A percentile compares a stretch with the other conserved stretches of the same genome.
These are phyloP conservation scores for Triglochin maritima DNA, from an alignment of 106 monocot genomes.

Conservation along the genomic window DNA sequence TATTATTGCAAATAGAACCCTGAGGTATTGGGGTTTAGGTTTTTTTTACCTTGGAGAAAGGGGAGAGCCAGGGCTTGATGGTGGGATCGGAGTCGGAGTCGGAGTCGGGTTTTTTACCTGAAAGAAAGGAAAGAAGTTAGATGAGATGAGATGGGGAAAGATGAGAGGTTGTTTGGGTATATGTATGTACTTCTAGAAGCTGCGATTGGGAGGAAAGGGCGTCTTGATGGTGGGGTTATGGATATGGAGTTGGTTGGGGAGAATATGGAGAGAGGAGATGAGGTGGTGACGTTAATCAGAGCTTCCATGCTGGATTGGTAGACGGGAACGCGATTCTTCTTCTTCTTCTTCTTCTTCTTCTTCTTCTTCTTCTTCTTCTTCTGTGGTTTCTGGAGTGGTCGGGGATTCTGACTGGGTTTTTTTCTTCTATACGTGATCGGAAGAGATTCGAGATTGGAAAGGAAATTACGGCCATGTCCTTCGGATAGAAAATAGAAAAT, in stretches of 20 bases:
- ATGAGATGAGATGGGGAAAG: neutral
- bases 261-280: slow-evolving; percentile 1
- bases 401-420: no score
- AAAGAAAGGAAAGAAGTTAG: neutral
- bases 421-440: neutral
- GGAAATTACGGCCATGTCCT: neutral
- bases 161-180: neutral
- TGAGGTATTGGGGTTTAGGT: no score
- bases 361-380: slow-evolving; percentile 11
- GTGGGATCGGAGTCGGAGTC: slow-evolving; percentile 37
- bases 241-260: neutral
- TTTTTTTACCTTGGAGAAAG: slow-evolving; percentile 15
- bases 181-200: slow-evolving; percentile 10
- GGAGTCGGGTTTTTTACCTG: slow-evolving; percentile 33
- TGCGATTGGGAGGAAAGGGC: neutral
- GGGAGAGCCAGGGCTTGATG: slow-evolving; percentile 26
- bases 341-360: neutral
- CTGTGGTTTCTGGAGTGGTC: no score
- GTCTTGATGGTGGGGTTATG: neutral
- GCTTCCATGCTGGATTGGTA: neutral
- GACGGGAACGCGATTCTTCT: neutral
- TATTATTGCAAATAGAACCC: neutral
- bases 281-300: neutral
- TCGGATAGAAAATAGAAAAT: no score
- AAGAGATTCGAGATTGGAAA: slow-evolving; percentile 34